Percentiles rank a stretch among this genome's conserved stretches.
Conservation (phyloP, 23 red algal species). For the Gracilaria domingensis region DNA sequence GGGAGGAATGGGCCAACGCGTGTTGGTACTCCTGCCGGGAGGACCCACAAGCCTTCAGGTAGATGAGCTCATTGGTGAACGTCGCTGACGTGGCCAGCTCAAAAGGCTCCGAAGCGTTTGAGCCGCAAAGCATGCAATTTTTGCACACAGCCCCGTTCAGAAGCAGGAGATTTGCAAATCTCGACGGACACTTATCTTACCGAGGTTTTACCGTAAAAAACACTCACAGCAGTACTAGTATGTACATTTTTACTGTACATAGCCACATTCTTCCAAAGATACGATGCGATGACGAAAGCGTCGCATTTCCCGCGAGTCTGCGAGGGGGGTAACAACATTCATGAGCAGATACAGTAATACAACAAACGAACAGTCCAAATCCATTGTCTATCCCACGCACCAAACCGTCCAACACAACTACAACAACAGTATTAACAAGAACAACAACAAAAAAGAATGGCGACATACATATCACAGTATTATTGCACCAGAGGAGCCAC, state of each 20-base stretch:
- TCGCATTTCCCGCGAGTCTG: not conserved
- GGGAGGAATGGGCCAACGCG: not conserved
- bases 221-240: too few species aligned
- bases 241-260: constrained; percentile 55
- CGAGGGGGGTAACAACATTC: not conserved
- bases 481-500: constrained; percentile 29
- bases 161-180: not conserved
- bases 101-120: not conserved
- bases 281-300: constrained; percentile 13
- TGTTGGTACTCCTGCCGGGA: too few species aligned
- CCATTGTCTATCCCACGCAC: constrained; percentile 6
- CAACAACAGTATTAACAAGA: constrained; percentile 17
- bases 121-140: not conserved
- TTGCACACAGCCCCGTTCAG: too few species aligned
- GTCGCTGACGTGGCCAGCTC: not conserved
- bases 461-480: not conserved
- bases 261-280: constrained; percentile 14
- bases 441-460: constrained; percentile 13
- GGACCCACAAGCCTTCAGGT: too few species aligned
- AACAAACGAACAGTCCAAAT: not conserved
- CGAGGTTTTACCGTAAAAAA: too few species aligned
- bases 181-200: not conserved
- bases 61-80: constrained; percentile 1
- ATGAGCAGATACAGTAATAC: constrained; percentile 6
- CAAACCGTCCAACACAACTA: constrained; percentile 9